Conservation (phyloP, 2,329 filamentous ascomycete species). For the Penicillium sp. region DNA sequence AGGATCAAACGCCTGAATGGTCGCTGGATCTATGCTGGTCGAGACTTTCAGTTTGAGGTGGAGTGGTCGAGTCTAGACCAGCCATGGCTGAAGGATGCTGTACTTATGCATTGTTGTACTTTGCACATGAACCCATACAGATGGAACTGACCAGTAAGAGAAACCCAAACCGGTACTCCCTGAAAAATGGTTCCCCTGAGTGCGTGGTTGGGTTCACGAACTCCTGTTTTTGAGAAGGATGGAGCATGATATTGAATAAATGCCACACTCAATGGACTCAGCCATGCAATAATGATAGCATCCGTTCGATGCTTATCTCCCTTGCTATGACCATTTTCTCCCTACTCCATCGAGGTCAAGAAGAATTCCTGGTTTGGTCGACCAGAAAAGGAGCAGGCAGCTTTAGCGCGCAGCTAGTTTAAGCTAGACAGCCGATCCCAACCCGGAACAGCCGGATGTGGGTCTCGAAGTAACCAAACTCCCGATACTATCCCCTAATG, state of each 20-base stretch:
- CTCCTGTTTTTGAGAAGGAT: not conserved
- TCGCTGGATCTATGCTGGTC: not conserved
- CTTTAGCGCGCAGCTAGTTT: constrained; percentile 12
- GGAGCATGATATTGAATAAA: not conserved
- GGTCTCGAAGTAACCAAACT: not conserved
- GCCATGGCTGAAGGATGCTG: not conserved
- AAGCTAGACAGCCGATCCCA: constrained; percentile 13
- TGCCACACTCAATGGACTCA: too few species aligned
- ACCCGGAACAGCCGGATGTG: constrained; percentile 7
- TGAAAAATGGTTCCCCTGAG: not conserved
- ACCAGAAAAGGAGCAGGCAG: not conserved
- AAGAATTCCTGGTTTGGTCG: not conserved
- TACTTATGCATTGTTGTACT: not conserved
- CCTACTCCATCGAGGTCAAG: not conserved
- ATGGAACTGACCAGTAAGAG: not conserved
- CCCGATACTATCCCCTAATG: not conserved
- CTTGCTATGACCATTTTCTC: not conserved
- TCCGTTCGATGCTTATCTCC: not conserved
- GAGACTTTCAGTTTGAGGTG: not conserved
- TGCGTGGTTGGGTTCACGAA: not conserved
- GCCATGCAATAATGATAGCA: too few species aligned
- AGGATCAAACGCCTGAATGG: not conserved
- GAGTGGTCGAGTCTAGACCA: constrained; percentile 1
- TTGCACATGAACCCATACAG: not conserved
- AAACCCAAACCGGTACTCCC: not conserved